Conservation (phyloP, 495 filamentous ascomycete species). For the Trichoderma gamsii region DNA sequence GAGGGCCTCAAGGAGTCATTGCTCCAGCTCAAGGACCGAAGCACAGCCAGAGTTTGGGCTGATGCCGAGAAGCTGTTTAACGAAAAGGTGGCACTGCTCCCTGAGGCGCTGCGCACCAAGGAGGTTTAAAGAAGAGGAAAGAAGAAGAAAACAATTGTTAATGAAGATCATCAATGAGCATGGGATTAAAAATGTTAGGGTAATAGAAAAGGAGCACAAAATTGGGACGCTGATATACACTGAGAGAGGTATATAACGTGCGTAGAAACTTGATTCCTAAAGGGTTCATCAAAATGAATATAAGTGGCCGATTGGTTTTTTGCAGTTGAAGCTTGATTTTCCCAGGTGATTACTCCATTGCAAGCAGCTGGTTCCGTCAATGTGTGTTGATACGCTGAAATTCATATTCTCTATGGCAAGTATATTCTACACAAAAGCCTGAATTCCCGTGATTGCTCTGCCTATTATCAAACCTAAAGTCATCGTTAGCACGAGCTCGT, state of each 20-base stretch:
- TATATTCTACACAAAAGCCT: constrained; percentile 53
- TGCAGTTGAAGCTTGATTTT: too few relatives aligned
- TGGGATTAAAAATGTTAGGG: too few relatives aligned
- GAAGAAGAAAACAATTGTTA: too few relatives aligned
- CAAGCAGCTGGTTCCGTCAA: neutral
- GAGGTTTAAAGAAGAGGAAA: too few relatives aligned
- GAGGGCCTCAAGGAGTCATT: constrained; percentile 64
- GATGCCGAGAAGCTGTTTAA: constrained; percentile 72
- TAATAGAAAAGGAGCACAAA: too few relatives aligned
- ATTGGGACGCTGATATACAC: too few relatives aligned
- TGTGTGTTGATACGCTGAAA: neutral
- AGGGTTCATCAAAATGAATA: too few relatives aligned
- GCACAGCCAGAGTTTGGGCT: constrained; percentile 62
- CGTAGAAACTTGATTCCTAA: too few relatives aligned
- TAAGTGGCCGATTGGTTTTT: too few relatives aligned
- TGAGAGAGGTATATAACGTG: too few relatives aligned
- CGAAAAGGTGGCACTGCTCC: constrained; percentile 64
- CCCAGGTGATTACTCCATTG: too few relatives aligned
- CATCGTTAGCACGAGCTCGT: constrained; percentile 19
- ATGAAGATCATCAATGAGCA: too few relatives aligned
- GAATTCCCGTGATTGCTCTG: constrained; percentile 62
- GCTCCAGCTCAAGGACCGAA: constrained; percentile 62
- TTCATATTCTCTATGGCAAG: neutral
- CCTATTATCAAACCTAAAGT: constrained; percentile 57
- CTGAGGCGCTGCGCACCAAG: neutral